A percentile compares a stretch with the other conserved stretches of the same genome.
These are phyloP conservation scores for Colletotrichum falcatum DNA, from an alignment of 2,329 filamentous ascomycete genomes.

Conservation along the genomic window DNA sequence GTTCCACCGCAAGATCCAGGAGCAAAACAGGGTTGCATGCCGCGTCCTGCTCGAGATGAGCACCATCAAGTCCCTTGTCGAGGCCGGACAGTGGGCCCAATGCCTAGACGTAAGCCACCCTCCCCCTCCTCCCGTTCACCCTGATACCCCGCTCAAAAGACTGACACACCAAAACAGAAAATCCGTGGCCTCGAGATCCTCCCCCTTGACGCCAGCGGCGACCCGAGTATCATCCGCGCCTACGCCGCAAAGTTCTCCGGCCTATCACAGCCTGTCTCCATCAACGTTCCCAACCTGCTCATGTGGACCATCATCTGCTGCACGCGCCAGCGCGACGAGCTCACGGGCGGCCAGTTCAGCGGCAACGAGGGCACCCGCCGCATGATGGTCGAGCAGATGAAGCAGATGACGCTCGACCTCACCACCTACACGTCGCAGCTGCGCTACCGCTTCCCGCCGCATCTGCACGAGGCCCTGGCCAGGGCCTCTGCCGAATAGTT, in stretches of 20 bases:
- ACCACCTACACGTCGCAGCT: conserved; percentile 95
- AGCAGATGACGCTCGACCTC: conserved; percentile 86
- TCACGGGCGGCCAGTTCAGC: conserved; percentile 79
- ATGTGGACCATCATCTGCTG: conserved; percentile 95
- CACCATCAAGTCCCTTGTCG: conserved; percentile 68
- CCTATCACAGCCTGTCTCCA: conserved; percentile 83
- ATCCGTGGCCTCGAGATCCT: conserved; percentile 83
- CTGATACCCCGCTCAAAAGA: background rate
- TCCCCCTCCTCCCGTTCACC: background rate
- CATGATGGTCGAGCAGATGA: conserved; percentile 76
- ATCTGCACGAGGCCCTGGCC: conserved; percentile 89
- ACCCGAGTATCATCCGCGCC: conserved; percentile 82
- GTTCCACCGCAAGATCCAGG: conserved; percentile 69
- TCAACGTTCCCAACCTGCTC: conserved; percentile 90
- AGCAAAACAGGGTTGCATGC: conserved; percentile 68
- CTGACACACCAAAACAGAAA: conserved; percentile 60
- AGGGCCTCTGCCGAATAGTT: conserved; percentile 77
- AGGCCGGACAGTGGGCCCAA: conserved; percentile 66
- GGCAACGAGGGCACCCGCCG: conserved; percentile 74
- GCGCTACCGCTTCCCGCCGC: conserved; percentile 87
- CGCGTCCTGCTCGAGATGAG: conserved; percentile 70
- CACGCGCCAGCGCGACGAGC: conserved; percentile 78
- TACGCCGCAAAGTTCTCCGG: conserved; percentile 84
- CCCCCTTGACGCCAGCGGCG: conserved; percentile 79
- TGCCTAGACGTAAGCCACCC: conserved; percentile 66